Evolutionary conservation across 768 basidiomycete species (phyloP).

Genomic region (Leucocoprinus leucothites): DNA sequence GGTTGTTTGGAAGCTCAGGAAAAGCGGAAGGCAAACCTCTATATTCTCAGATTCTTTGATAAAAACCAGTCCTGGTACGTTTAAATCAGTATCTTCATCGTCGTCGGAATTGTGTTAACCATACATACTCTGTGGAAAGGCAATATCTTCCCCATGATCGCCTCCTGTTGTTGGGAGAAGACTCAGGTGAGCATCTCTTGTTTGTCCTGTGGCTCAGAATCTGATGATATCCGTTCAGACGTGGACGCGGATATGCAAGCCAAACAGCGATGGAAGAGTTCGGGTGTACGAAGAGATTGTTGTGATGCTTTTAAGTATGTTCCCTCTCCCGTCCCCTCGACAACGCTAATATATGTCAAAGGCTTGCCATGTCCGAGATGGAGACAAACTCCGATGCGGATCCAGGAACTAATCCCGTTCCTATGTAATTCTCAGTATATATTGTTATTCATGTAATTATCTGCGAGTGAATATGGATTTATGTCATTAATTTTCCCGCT

Average conservation of each 20-base stretch:
- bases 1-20: constrained; percentile 26
- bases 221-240: constrained; percentile 31
- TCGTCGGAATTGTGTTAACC: neutral
- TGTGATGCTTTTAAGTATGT: constrained; percentile 62
- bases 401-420: neutral
- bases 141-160: constrained; percentile 55
- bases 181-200: constrained; percentile 46
- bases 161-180: constrained; percentile 67
- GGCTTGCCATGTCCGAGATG: constrained; percentile 22
- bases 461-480: neutral
- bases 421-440: neutral
- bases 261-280: constrained; percentile 59
- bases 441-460: neutral
- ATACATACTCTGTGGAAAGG: constrained; percentile 39
- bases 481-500: neutral
- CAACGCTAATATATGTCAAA: constrained; percentile 1
- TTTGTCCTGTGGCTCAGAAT: neutral
- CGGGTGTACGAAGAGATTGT: constrained; percentile 48
- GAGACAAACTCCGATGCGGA: constrained; percentile 21
- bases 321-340: neutral
- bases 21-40: constrained; percentile 40
- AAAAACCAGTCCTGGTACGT: constrained; percentile 59
- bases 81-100: neutral
- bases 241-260: constrained; percentile 65
- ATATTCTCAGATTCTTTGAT: constrained; percentile 83